Evolutionary conservation across 495 filamentous ascomycete species (phyloP).

Genomic region (Pyrenula massariospora): DNA sequence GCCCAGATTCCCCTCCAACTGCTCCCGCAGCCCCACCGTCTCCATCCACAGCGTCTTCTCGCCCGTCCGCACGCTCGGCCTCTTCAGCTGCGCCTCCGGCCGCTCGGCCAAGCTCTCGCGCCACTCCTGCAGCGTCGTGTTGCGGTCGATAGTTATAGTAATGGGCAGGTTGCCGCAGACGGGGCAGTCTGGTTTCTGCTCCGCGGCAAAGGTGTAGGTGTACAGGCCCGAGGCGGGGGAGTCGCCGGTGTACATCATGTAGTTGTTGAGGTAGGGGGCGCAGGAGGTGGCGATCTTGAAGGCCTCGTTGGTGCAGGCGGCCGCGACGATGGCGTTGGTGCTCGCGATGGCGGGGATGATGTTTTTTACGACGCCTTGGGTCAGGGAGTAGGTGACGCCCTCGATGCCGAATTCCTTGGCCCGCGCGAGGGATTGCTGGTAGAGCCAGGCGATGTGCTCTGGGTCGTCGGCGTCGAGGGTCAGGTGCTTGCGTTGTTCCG

Average conservation of each 20-base stretch:
- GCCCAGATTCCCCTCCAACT: conserved; percentile 69
- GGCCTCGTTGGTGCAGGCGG: conserved; percentile 90
- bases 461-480: conserved; percentile 90
- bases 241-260: conserved; percentile 99
- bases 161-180: conserved; percentile 80
- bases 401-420: conserved; percentile 81
- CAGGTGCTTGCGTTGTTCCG: conserved; percentile 41
- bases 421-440: conserved; percentile 68
- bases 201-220: conserved; percentile 90
- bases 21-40: conserved; percentile 66
- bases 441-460: conserved; percentile 95
- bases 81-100: conserved; percentile 81
- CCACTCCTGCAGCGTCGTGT: conserved; percentile 69
- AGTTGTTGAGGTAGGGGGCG: conserved; percentile 80
- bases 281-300: conserved; percentile 80
- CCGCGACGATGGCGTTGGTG: conserved; percentile 94
- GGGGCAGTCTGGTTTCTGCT: conserved; percentile 85
- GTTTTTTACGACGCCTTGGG: conserved; percentile 97
- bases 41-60: conserved; percentile 83
- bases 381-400: conserved; percentile 92
- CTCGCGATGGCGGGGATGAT: conserved; percentile 98
- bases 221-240: conserved; percentile 60
- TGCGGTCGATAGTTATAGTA: conserved; percentile 55
- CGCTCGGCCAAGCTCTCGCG: conserved; percentile 73
- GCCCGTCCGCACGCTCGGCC: conserved; percentile 74